These are phyloP conservation scores for Alliaria petiolata DNA, from an alignment of 345 rosid species.

Conservation along the genomic window DNA sequence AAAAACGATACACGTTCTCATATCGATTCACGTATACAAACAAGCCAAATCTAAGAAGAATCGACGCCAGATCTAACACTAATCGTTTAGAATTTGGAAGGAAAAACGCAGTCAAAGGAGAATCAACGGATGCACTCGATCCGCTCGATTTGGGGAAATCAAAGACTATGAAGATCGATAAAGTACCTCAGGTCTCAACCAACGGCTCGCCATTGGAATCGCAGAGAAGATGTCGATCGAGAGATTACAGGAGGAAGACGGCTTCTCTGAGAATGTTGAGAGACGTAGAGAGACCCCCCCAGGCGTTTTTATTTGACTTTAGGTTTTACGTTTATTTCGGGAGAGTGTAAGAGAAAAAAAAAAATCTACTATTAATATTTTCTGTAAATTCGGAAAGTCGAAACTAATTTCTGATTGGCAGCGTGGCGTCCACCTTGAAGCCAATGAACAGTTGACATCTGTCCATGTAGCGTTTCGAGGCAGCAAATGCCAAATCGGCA, in stretches of 20 bases:
- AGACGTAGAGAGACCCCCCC: conserved; percentile 1
- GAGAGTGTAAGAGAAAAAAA: neutral
- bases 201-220: conserved; percentile 51
- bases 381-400: neutral
- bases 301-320: conserved; percentile 26
- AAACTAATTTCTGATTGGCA: conserved; percentile 12
- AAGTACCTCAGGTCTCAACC: conserved; percentile 81
- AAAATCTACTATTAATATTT: neutral
- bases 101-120: neutral
- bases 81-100: neutral
- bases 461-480: neutral
- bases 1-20: neutral
- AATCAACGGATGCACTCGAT: neutral
- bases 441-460: neutral
- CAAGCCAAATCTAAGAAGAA: neutral
- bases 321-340: conserved; percentile 17
- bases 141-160: neutral
- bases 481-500: conserved; percentile 8
- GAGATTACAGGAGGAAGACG: conserved; percentile 14
- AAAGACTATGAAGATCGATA: neutral
- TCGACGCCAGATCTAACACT: conserved; percentile 19
- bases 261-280: conserved; percentile 22
- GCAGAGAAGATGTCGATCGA: conserved; percentile 8
- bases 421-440: neutral
- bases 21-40: neutral